Conservation (phyloP, 306 rosid species). For the Lathyrus sativus region DNA sequence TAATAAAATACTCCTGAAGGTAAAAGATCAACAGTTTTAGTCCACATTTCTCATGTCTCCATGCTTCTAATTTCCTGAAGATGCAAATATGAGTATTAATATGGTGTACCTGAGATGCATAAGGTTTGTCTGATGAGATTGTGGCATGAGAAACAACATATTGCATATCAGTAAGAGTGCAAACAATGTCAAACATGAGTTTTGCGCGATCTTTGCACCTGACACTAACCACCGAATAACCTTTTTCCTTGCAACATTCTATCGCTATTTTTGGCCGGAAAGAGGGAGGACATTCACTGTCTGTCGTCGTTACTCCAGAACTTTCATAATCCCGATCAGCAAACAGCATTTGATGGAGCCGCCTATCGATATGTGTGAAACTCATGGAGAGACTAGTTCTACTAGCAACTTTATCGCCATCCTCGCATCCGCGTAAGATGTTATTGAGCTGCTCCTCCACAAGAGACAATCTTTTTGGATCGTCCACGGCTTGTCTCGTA, state of each 20-base stretch:
- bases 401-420: conserved; percentile 54
- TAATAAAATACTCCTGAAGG: conserved; percentile 71
- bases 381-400: conserved; percentile 66
- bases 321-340: conserved; percentile 79
- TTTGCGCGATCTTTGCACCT: conserved; percentile 80
- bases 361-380: conserved; percentile 66
- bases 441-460: conserved; percentile 77
- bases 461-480: conserved; percentile 48
- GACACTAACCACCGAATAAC: conserved; percentile 68
- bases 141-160: conserved; percentile 83
- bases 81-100: neutral
- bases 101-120: conserved; percentile 64
- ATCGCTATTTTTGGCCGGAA: conserved; percentile 64
- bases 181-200: conserved; percentile 79
- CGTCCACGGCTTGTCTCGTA: conserved; percentile 44
- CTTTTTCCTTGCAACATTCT: conserved; percentile 69
- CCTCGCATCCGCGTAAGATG: conserved; percentile 63
- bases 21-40: too few relatives aligned
- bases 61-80: too few relatives aligned
- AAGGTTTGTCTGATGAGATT: conserved; percentile 66
- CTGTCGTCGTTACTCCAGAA: conserved; percentile 47
- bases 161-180: conserved; percentile 85
- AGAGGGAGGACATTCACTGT: conserved; percentile 49
- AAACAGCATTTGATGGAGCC: conserved; percentile 78
- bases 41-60: too few relatives aligned